Base-by-base conservation (phyloP, 805 yeast genomes). In the Zygoascus flipseniorum region DNA sequence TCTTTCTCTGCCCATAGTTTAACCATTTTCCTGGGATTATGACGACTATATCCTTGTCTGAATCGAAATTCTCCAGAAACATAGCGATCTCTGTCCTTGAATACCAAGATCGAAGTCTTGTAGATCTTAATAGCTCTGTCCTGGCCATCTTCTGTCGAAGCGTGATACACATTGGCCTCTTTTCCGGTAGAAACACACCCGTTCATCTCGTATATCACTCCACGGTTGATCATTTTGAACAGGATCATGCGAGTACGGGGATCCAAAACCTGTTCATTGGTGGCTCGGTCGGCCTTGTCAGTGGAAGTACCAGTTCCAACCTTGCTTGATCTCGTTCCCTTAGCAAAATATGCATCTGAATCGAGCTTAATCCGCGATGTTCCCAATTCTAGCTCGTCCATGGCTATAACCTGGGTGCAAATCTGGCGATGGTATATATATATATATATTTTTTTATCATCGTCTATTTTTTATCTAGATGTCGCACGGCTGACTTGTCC, bases 1-100 rank as follows among this genome's bases (percentile, higher is more conserved):
- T 93, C 99, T 65, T 93, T 93, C 67, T 93, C 99, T 0, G 99
- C 98, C 99, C 99, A 93, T 23, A 90, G 78, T 68, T 88, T 89
- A 57, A 93, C 96, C 97, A 93, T 92, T 65, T 92, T 92, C 64
- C 99, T 77, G 9, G 98, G 98, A 65, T 93, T 93, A 59, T 89
- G 89, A 62, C 87, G 89, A 54, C 77, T 79, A 42, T 82, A 80
- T 61, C 92, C 88, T 65, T 87, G 86, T 64, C 97, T 74, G 71
- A 93, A 93, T 53, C 99, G 74, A 69, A 81, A 92, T 71, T 93
- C 99, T 39, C 99, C 99, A 65, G 86, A 90, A 16, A 93, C 98
- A 64, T 93, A 93, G 61, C 97, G 72, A 64, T 95, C 98, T 53
- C 99, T 76, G 68, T 93, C 99, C 67, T 90, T 93, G 72, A 93